Base-by-base conservation (phyloP, 257 asterid genomes). In the Striga asiatica region DNA sequence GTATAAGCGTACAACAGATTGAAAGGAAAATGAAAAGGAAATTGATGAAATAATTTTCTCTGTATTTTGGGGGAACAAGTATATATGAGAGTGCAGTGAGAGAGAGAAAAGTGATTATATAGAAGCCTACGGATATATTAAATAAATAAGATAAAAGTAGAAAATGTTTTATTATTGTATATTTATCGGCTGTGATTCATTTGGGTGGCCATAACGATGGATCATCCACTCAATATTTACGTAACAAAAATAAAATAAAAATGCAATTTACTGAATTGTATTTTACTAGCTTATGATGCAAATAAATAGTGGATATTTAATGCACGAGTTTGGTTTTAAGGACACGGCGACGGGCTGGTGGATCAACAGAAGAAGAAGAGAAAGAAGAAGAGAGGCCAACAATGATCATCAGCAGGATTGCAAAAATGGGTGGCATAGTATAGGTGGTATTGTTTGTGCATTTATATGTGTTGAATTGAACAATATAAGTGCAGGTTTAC, bases 191-290 rank as follows among this genome's bases (percentile, higher is more conserved):
- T 34, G 32, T 31, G 25, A 32, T 43, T 32, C n/a, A 66, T 55
- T 27, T 6, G 12, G 62, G 50, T 32, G 58, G 55, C 59, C 66
- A 61, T 51, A 56, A 57, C 37, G 66, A 71, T 66, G 66, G 66
- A 56, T 71, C 16, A 56, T 61, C 72, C 75, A 64, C 71, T 34
- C 35, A 46, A 54, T 41, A 29, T 3, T 29, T 1, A 14, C 3
- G 14, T 41, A 41, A 4, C 3, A 41, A 16, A n/a, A 16, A 0
- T 13, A 5, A 13, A 41, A 13, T 41, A 41, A 5, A 41, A 3
- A n/a, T n/a, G n/a, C n/a, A n/a, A n/a, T n/a, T n/a, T n/a, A n/a
- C n/a, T n/a, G n/a, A n/a, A n/a, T n/a, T n/a, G n/a, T n/a, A n/a
- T n/a, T n/a, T n/a, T n/a, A n/a, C n/a, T n/a, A n/a, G n/a, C n/a